These are phyloP conservation scores for Hypoxylon rickii DNA, from an alignment of 495 filamentous ascomycete species.

Conservation along the genomic window DNA sequence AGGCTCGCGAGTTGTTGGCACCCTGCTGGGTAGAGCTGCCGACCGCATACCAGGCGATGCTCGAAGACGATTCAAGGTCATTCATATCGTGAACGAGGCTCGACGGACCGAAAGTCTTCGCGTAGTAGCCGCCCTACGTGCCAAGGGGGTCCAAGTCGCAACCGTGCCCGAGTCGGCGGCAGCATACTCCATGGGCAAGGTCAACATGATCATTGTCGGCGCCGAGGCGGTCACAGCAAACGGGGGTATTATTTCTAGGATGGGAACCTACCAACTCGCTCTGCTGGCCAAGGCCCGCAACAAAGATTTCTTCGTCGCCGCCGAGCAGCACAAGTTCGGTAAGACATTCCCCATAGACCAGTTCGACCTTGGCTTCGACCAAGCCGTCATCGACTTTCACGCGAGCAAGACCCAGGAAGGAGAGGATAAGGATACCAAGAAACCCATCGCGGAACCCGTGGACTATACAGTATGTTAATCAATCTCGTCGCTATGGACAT, in stretches of 20 bases:
- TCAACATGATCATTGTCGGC: conserved; percentile 83
- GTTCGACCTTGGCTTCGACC: conserved; percentile 65
- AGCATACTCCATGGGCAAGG: conserved; percentile 80
- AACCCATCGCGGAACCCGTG: conserved; percentile 55
- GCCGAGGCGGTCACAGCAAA: conserved; percentile 95
- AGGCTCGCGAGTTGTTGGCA: conserved; percentile 79
- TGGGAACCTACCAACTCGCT: conserved; percentile 92
- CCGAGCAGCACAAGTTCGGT: conserved; percentile 92
- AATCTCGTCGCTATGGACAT: conserved; percentile 20
- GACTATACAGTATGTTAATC: conserved; percentile 73
- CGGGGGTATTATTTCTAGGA: conserved; percentile 84
- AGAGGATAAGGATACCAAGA: conserved; percentile 31
- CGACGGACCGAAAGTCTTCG: conserved; percentile 52
- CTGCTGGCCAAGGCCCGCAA: conserved; percentile 74
- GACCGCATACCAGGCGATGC: conserved; percentile 58
- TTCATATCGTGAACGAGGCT: conserved; percentile 68
- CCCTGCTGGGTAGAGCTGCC: conserved; percentile 73
- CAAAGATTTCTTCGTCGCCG: conserved; percentile 87
- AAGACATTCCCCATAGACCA: conserved; percentile 78
- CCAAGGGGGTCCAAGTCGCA: conserved; percentile 77
- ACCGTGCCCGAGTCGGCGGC: conserved; percentile 81
- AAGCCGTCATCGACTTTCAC: conserved; percentile 35
- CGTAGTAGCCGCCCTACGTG: conserved; percentile 67
- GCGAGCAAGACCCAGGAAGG: conserved; percentile 38
- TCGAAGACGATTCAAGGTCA: conserved; percentile 75